Percentiles rank a stretch among this genome's conserved stretches.
Evolutionary conservation across 306 rosid genomes (phyloP).

Genomic region (Vigna angularis): DNA sequence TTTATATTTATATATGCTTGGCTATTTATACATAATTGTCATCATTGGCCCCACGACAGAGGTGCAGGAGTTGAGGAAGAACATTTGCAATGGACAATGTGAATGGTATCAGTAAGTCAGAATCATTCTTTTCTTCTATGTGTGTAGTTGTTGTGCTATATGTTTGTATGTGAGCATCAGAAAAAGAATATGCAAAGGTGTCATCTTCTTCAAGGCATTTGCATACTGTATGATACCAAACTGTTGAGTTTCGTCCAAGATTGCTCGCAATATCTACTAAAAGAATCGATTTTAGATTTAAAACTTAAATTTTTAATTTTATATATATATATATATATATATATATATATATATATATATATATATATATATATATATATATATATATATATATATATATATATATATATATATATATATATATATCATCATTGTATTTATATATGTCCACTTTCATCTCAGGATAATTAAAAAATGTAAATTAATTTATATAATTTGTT

Average conservation of each 20-base stretch:
- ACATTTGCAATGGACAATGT: conserved; percentile 50
- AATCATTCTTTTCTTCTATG: conserved; percentile 73
- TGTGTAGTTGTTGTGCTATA: conserved; percentile 1
- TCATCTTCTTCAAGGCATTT: conserved; percentile 38
- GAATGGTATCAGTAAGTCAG: conserved; percentile 41
- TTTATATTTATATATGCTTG: conserved; percentile 48
- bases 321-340: too few species aligned
- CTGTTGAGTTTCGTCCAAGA: conserved; percentile 23
- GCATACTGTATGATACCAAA: neutral
- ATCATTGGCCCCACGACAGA: conserved; percentile 10
- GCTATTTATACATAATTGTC: conserved; percentile 10
- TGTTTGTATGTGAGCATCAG: conserved; percentile 30
- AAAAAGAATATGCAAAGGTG: conserved; percentile 47
- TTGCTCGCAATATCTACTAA: neutral
- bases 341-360: too few species aligned
- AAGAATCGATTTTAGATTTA: too few species aligned
- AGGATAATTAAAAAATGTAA: too few species aligned
- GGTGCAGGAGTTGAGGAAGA: conserved; percentile 55
- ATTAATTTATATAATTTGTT: too few species aligned
- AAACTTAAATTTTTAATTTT: too few species aligned
- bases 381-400: too few species aligned
- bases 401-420: too few species aligned
- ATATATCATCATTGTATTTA: too few species aligned
- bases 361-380: too few species aligned
- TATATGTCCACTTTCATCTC: too few species aligned